phyloP scores from a whole-genome alignment of 805 yeast genomes.

The Pichia occidentalis region DNA sequence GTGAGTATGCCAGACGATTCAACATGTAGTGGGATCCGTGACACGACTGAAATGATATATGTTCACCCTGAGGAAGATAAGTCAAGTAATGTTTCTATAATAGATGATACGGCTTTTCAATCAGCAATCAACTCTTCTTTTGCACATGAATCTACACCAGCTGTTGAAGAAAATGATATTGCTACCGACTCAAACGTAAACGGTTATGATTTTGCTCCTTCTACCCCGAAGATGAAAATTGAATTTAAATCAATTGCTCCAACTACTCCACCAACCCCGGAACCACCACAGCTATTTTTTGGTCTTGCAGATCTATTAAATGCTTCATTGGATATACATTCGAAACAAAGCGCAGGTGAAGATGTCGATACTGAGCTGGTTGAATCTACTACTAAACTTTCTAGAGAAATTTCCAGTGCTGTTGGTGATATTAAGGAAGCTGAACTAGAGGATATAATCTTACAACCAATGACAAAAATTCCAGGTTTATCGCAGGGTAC shows the following conservation, averaged over 20 bases:
- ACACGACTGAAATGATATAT: not conserved
- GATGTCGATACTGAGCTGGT: slow-evolving; percentile 10
- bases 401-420: slow-evolving; percentile 2
- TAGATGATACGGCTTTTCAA: not conserved
- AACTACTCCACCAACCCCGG: slow-evolving; percentile 21
- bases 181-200: not conserved
- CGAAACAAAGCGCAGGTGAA: slow-evolving; percentile 10
- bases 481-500: no score
- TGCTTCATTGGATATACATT: slow-evolving; percentile 6
- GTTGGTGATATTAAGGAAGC: slow-evolving; percentile 1
- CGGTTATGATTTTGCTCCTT: not conserved
- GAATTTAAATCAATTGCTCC: slow-evolving; percentile 14
- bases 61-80: slow-evolving; percentile 1
- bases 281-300: slow-evolving; percentile 18
- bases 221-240: not conserved
- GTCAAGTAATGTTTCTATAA: not conserved
- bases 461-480: not conserved
- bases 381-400: slow-evolving; percentile 4
- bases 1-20: not conserved
- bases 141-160: slow-evolving; percentile 7
- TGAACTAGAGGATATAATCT: not conserved
- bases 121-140: slow-evolving; percentile 5
- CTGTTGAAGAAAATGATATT: not conserved
- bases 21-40: not conserved
- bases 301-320: slow-evolving; percentile 4